A percentile compares a stretch with the other conserved stretches of the same genome.
These are phyloP conservation scores for Incumbomyces delicatus DNA, from an alignment of 2,329 filamentous ascomycete species.

Conservation along the genomic window DNA sequence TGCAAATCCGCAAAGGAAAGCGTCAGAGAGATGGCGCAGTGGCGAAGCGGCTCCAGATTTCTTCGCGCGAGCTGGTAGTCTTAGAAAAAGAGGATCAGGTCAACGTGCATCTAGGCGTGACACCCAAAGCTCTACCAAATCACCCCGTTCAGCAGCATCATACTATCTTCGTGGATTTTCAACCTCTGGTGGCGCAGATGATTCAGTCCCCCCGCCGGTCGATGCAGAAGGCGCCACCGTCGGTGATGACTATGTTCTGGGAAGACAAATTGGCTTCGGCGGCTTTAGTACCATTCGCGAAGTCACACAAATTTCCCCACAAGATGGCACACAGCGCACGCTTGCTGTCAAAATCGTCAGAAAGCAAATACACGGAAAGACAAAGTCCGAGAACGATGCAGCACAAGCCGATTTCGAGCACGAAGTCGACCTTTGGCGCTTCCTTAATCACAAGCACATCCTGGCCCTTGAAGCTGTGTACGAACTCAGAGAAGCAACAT, in stretches of 20 bases:
- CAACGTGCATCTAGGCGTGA: constrained; percentile 16
- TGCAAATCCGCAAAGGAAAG: constrained; percentile 14
- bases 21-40: constrained; percentile 21
- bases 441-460: constrained; percentile 53
- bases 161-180: constrained; percentile 42
- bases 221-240: constrained; percentile 61
- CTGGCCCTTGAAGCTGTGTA: constrained; percentile 54
- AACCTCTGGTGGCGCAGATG: constrained; percentile 38
- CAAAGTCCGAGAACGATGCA: constrained; percentile 53
- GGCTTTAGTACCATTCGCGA: constrained; percentile 60
- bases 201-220: constrained; percentile 37
- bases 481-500: constrained; percentile 58
- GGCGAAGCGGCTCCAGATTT: constrained; percentile 26
- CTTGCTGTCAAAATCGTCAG: constrained; percentile 58
- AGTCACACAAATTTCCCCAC: constrained; percentile 50
- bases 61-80: constrained; percentile 19
- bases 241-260: constrained; percentile 57
- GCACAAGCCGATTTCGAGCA: constrained; percentile 60
- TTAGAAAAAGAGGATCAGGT: constrained; percentile 13
- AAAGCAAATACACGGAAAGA: constrained; percentile 46
- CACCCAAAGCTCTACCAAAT: constrained; percentile 32
- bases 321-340: constrained; percentile 41
- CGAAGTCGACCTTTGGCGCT: constrained; percentile 59
- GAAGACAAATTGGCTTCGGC: constrained; percentile 55
- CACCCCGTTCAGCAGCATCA: constrained; percentile 48